A percentile compares a stretch with the other conserved stretches of the same genome.
Evolutionary conservation across 441 rosid species (phyloP).

Genomic region (Capsella rubella): DNA sequence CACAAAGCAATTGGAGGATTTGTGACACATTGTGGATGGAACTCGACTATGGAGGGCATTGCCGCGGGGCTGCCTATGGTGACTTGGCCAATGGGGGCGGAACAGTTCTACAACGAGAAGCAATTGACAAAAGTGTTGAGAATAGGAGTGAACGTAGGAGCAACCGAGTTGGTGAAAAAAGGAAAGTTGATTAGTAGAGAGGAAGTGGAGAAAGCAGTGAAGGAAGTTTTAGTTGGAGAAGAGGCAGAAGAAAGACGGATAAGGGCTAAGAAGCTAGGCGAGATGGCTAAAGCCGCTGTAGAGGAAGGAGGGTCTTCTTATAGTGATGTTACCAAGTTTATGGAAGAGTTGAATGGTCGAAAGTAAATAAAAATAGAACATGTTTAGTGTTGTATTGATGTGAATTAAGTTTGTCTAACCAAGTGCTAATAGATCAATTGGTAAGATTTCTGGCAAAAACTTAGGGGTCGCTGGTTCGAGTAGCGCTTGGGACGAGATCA

Average conservation of each 20-base stretch:
- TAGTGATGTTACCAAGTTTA: slow-evolving; percentile 47
- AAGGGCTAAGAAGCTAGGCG: slow-evolving; percentile 43
- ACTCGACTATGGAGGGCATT: slow-evolving; percentile 64
- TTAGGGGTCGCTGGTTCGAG: no score
- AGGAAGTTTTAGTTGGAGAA: slow-evolving; percentile 50
- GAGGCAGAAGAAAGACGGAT: slow-evolving; percentile 55
- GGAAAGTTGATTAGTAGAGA: slow-evolving; percentile 51
- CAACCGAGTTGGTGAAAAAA: slow-evolving; percentile 30
- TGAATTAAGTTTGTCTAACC: no score
- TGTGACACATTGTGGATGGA: slow-evolving; percentile 80
- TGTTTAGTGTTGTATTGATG: neutral
- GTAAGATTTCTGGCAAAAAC: no score
- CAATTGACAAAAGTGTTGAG: slow-evolving; percentile 50
- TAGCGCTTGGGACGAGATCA: no score
- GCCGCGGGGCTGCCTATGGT: slow-evolving; percentile 65
- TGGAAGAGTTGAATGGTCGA: slow-evolving; percentile 47
- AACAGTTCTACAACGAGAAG: slow-evolving; percentile 69
- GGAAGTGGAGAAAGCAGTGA: slow-evolving; percentile 56
- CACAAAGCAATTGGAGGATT: slow-evolving; percentile 64
- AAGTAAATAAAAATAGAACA: slow-evolving; percentile 1
- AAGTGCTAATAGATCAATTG: no score
- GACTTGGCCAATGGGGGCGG: slow-evolving; percentile 61
- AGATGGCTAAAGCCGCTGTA: slow-evolving; percentile 56
- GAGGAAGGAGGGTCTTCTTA: slow-evolving; percentile 65
- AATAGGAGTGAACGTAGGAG: slow-evolving; percentile 57